A percentile compares a stretch with the other conserved stretches of the same genome.
Conservation (phyloP, 2,329 filamentous ascomycete species). For the Lecanicillium sp. region DNA sequence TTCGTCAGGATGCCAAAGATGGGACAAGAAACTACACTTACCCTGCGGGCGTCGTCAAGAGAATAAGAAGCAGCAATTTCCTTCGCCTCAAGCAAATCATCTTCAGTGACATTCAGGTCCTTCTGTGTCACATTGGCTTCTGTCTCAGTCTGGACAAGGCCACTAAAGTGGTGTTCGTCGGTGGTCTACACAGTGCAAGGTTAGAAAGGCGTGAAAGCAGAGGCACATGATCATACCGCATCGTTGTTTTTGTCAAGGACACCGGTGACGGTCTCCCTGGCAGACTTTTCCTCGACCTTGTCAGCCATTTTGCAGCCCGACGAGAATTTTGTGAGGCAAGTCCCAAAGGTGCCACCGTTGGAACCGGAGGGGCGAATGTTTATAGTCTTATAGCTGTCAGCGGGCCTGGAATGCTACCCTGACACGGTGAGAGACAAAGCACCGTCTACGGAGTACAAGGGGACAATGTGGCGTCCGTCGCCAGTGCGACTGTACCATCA, state of each 20-base stretch:
- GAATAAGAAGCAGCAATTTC: conserved; percentile 18
- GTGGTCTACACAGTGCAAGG: neutral
- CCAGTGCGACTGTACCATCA: no score
- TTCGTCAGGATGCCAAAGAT: neutral
- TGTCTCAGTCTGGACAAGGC: conserved; percentile 4
- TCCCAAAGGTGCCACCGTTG: no score
- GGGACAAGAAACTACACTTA: conserved; percentile 1
- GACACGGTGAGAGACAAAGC: no score
- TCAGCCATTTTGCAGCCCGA: neutral
- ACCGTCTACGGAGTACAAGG: no score
- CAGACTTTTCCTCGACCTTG: neutral
- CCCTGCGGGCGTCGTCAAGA: conserved; percentile 17
- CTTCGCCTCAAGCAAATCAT: conserved; percentile 23
- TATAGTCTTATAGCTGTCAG: no score
- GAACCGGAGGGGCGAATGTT: no score
- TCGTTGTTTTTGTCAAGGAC: neutral
- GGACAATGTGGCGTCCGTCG: no score
- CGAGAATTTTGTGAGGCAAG: no score
- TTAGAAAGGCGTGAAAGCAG: neutral
- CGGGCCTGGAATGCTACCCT: no score
- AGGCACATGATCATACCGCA: neutral
- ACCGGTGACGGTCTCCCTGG: neutral
- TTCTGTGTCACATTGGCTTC: neutral
- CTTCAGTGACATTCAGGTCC: conserved; percentile 21
- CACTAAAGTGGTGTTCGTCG: neutral